These are phyloP conservation scores for Teratosphaeria zuluensis DNA, from an alignment of 2,329 filamentous ascomycete genomes.

Conservation along the genomic window DNA sequence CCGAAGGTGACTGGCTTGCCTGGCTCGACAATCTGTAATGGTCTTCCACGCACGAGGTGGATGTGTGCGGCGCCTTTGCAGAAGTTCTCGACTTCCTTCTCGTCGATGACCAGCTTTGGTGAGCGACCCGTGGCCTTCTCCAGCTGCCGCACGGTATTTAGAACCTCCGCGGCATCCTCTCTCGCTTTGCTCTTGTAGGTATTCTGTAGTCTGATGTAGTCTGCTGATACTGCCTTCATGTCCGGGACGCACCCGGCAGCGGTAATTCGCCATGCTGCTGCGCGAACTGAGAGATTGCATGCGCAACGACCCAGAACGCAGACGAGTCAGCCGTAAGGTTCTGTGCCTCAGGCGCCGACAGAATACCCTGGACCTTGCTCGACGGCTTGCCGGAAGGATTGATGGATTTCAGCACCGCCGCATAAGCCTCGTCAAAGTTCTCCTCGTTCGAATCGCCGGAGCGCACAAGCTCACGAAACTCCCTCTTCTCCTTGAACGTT, in stretches of 20 bases:
- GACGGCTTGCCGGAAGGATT: conserved; percentile 54
- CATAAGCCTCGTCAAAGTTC: conserved; percentile 88
- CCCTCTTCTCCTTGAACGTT: conserved; percentile 75
- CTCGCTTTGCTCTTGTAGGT: conserved; percentile 87
- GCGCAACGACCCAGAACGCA: conserved; percentile 82
- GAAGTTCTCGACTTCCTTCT: conserved; percentile 75
- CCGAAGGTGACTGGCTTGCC: conserved; percentile 25
- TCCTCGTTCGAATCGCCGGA: conserved; percentile 72
- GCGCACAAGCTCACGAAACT: conserved; percentile 64
- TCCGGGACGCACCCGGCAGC: conserved; percentile 83
- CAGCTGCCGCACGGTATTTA: conserved; percentile 50
- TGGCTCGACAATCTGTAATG: conserved; percentile 39
- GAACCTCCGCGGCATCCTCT: conserved; percentile 65
- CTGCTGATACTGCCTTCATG: conserved; percentile 89
- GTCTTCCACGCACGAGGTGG: conserved; percentile 65
- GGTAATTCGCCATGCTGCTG: conserved; percentile 63
- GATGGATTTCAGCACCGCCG: conserved; percentile 80
- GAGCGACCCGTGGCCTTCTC: conserved; percentile 40
- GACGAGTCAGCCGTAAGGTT: conserved; percentile 40
- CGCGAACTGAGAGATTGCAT: conserved; percentile 70
- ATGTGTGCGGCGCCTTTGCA: conserved; percentile 94
- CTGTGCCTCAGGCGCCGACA: conserved; percentile 56
- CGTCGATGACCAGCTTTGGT: conserved; percentile 42
- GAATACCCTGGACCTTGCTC: conserved; percentile 64
- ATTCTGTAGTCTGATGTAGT: conserved; percentile 84